A percentile compares a stretch with the other conserved stretches of the same genome.
phyloP scores from a whole-genome alignment of 1,284 basidiomycete species.

The Bondarzewia mesenterica region DNA sequence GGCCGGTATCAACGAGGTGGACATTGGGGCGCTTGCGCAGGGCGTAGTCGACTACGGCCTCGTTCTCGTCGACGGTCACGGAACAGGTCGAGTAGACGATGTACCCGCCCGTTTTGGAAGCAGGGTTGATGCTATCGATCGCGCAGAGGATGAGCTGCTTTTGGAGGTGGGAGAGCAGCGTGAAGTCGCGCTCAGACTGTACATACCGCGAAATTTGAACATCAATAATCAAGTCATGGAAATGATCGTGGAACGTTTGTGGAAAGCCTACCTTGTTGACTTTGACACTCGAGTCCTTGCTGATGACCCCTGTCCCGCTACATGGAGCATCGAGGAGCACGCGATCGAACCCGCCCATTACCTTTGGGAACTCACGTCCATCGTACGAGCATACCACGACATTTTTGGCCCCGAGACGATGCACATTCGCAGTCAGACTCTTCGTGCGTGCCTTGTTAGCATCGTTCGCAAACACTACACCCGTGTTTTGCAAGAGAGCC shows the following conservation, averaged over 20 bases:
- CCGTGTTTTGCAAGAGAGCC: slow-evolving; percentile 96
- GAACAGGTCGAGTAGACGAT: slow-evolving; percentile 99
- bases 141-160: slow-evolving; percentile 98
- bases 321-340: slow-evolving; percentile 97
- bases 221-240: neutral
- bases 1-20: slow-evolving; percentile 87
- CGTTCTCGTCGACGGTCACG: slow-evolving; percentile 97
- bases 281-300: slow-evolving; percentile 97
- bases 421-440: slow-evolving; percentile 93
- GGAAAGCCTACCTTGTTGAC: slow-evolving; percentile 77
- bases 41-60: slow-evolving; percentile 98
- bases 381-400: slow-evolving; percentile 98
- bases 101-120: slow-evolving; percentile 88
- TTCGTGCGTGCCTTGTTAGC: slow-evolving; percentile 93
- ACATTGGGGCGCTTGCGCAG: slow-evolving; percentile 94
- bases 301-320: slow-evolving; percentile 96
- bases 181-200: slow-evolving; percentile 92
- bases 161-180: slow-evolving; percentile 91
- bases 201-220: too few relatives aligned
- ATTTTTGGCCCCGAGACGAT: slow-evolving; percentile 97
- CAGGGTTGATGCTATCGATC: slow-evolving; percentile 90
- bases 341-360: slow-evolving; percentile 97
- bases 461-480: slow-evolving; percentile 97
- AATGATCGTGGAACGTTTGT: neutral
- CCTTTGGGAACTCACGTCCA: slow-evolving; percentile 97